Evolutionary conservation across 495 filamentous ascomycete species (phyloP).

Genomic region (Zalerion maritima): DNA sequence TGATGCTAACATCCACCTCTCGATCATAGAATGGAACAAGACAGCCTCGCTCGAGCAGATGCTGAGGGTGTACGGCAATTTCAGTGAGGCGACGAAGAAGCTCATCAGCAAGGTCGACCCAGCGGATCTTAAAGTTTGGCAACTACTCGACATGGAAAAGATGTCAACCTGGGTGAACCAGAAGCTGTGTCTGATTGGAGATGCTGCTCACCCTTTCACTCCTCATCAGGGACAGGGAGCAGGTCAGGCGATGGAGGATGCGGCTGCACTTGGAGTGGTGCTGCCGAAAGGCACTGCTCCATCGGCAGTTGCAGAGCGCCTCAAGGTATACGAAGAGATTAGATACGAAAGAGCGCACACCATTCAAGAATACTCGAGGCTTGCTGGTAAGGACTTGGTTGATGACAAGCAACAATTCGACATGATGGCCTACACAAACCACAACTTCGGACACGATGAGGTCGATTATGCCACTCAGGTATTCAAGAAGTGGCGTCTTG

Average conservation of each 20-base stretch:
- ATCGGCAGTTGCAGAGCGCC: constrained; percentile 27
- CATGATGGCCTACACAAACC: constrained; percentile 31
- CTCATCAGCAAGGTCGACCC: constrained; percentile 35
- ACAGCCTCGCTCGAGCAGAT: constrained; percentile 29
- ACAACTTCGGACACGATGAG: constrained; percentile 47
- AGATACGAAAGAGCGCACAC: constrained; percentile 36
- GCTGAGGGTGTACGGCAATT: constrained; percentile 34
- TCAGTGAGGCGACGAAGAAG: constrained; percentile 28
- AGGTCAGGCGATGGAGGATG: constrained; percentile 46
- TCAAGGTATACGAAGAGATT: constrained; percentile 39
- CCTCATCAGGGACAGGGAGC: constrained; percentile 41
- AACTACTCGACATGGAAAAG: constrained; percentile 41
- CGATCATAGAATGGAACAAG: constrained; percentile 31
- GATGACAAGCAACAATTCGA: constrained; percentile 17
- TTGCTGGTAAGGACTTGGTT: constrained; percentile 26
- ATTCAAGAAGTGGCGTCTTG: constrained; percentile 31
- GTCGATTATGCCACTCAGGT: constrained; percentile 36
- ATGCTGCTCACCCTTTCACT: constrained; percentile 49
- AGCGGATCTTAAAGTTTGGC: constrained; percentile 39
- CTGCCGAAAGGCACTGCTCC: constrained; percentile 27
- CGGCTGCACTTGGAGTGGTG: constrained; percentile 36
- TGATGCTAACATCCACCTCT: not conserved
- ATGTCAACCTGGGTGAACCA: constrained; percentile 38
- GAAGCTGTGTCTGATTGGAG: constrained; percentile 39
- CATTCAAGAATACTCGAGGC: constrained; percentile 40